These are phyloP conservation scores for Trichoderma parareesei DNA, from an alignment of 495 filamentous ascomycete genomes.

Conservation along the genomic window DNA sequence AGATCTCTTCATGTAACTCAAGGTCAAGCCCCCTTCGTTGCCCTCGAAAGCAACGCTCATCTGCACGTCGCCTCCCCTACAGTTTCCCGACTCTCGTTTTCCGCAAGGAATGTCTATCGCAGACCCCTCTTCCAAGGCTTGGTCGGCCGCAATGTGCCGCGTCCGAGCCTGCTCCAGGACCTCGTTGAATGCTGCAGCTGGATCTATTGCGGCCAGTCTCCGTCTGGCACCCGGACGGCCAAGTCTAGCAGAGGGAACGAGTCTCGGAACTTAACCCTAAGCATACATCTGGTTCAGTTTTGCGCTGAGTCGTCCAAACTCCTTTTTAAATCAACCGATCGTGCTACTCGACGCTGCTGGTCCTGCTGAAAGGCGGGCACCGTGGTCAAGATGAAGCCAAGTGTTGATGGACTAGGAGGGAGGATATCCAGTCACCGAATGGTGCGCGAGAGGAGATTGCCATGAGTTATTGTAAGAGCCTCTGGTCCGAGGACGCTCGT, in stretches of 20 bases:
- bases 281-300: conserved; percentile 46
- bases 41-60: conserved; percentile 17
- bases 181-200: conserved; percentile 28
- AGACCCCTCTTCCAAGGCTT: conserved; percentile 29
- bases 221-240: conserved; percentile 18
- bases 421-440: conserved; percentile 36
- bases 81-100: conserved; percentile 60
- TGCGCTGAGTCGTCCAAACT: conserved; percentile 34
- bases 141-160: conserved; percentile 27
- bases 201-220: conserved; percentile 20
- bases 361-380: conserved; percentile 37
- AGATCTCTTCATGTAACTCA: conserved; percentile 5
- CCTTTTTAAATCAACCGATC: conserved; percentile 31
- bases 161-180: conserved; percentile 32
- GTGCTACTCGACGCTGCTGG: conserved; percentile 4
- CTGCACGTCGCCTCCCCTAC: conserved; percentile 57
- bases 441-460: conserved; percentile 35
- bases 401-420: conserved; percentile 30
- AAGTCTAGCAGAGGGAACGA: conserved; percentile 41
- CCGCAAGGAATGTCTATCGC: conserved; percentile 49
- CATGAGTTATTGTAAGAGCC: conserved; percentile 60
- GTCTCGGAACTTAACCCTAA: conserved; percentile 79
- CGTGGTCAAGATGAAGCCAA: conserved; percentile 17
- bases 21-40: conserved; percentile 9
- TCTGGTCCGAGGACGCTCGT: conserved; percentile 55